Percentiles rank a stretch among this genome's conserved stretches.
These are phyloP conservation scores for Mycena maculata DNA, from an alignment of 768 basidiomycete species.

Conservation along the genomic window DNA sequence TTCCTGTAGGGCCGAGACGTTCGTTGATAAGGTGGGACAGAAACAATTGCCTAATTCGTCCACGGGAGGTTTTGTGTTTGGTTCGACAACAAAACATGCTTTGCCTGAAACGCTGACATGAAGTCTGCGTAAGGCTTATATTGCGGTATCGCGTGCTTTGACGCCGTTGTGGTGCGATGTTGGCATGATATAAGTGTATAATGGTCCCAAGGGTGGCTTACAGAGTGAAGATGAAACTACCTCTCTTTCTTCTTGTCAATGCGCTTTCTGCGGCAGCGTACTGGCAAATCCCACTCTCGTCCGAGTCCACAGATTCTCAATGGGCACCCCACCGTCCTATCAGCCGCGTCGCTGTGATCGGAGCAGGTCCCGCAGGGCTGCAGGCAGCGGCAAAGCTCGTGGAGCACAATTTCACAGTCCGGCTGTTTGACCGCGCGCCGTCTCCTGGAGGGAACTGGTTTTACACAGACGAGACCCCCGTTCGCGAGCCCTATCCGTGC, in stretches of 20 bases:
- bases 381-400: slow-evolving; percentile 32
- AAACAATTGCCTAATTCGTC: no score
- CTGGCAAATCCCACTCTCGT: slow-evolving; percentile 20
- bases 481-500: slow-evolving; percentile 36
- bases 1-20: no score
- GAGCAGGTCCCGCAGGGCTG: slow-evolving; percentile 33
- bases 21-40: no score
- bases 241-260: neutral
- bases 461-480: slow-evolving; percentile 38
- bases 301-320: neutral
- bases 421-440: slow-evolving; percentile 35
- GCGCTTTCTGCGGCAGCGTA: slow-evolving; percentile 15
- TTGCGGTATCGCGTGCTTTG: slow-evolving; percentile 29
- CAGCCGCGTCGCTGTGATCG: slow-evolving; percentile 32
- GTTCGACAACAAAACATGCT: no score
- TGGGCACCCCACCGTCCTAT: slow-evolving; percentile 29
- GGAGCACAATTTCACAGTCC: slow-evolving; percentile 33
- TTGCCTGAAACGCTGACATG: no score
- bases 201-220: neutral
- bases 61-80: no score
- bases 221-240: neutral
- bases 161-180: slow-evolving; percentile 30
- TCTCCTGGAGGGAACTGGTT: slow-evolving; percentile 40
- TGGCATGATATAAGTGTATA: neutral
- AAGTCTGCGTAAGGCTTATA: no score